Percentiles rank a stretch among this genome's conserved stretches.
These are phyloP conservation scores for Simplicillium aogashimaense DNA, from an alignment of 2,329 filamentous ascomycete species.

Conservation along the genomic window DNA sequence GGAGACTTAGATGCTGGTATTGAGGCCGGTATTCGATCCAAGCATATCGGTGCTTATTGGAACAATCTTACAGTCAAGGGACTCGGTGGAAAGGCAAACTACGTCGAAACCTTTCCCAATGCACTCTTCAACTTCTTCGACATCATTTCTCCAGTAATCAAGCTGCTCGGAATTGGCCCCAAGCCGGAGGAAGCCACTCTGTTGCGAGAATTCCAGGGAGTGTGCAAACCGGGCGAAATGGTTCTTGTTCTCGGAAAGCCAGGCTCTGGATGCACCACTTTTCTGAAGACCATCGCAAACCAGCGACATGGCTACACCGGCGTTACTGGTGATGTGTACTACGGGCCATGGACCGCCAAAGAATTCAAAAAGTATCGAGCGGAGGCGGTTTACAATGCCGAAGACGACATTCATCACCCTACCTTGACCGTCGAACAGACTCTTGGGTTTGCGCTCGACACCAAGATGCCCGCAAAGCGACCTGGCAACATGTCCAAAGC, in stretches of 20 bases:
- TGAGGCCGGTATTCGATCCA: slow-evolving; percentile 69
- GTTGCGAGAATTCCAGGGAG: slow-evolving; percentile 59
- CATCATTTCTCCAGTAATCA: slow-evolving; percentile 53
- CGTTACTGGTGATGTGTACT: slow-evolving; percentile 60
- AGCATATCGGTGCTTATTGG: slow-evolving; percentile 75
- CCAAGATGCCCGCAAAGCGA: slow-evolving; percentile 73
- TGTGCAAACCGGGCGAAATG: slow-evolving; percentile 79
- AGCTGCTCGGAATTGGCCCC: slow-evolving; percentile 53
- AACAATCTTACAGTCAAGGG: slow-evolving; percentile 68
- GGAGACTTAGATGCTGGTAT: slow-evolving; percentile 62
- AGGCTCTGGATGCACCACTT: slow-evolving; percentile 62
- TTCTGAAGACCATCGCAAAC: slow-evolving; percentile 59
- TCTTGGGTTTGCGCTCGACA: slow-evolving; percentile 73
- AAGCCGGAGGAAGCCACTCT: slow-evolving; percentile 66
- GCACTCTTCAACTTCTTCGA: slow-evolving; percentile 72
- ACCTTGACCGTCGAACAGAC: slow-evolving; percentile 85
- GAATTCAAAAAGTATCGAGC: slow-evolving; percentile 70
- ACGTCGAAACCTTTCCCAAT: slow-evolving; percentile 65
- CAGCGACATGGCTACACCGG: slow-evolving; percentile 48
- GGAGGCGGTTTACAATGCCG: slow-evolving; percentile 71
- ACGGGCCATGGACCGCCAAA: slow-evolving; percentile 62
- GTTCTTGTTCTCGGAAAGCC: slow-evolving; percentile 71
- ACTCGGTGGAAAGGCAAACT: slow-evolving; percentile 64
- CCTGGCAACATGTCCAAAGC: slow-evolving; percentile 61
- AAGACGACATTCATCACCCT: slow-evolving; percentile 77